phyloP scores from a whole-genome alignment of 306 rosid genomes.

The Prunus davidiana region DNA sequence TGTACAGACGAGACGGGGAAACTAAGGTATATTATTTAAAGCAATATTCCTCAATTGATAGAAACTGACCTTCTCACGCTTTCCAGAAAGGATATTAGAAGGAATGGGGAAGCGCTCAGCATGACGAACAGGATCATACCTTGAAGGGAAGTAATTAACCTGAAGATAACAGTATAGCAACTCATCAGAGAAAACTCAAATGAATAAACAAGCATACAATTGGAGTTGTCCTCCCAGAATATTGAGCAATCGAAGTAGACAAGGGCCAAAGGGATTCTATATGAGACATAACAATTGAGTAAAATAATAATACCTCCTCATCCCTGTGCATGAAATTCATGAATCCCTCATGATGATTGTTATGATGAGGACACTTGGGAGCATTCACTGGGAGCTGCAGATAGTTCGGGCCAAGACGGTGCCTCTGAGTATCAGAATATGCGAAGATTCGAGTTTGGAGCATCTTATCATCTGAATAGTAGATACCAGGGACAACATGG shows the following conservation, averaged over 20 bases:
- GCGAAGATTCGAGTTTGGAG: constrained; percentile 89
- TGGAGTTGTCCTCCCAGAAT: background rate
- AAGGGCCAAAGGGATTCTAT: background rate
- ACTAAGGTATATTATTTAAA: background rate
- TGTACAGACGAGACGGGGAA: background rate
- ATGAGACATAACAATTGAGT: background rate
- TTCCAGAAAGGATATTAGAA: constrained; percentile 40
- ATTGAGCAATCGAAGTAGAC: background rate
- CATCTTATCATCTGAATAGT: constrained; percentile 87
- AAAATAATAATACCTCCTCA: constrained; percentile 57
- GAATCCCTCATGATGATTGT: constrained; percentile 90
- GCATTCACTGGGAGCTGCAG: constrained; percentile 90
- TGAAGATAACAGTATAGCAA: constrained; percentile 26
- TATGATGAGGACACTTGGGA: constrained; percentile 89
- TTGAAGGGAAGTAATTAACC: constrained; percentile 95
- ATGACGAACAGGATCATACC: constrained; percentile 72
- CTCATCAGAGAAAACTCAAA: constrained; percentile 3
- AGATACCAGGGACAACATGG: constrained; percentile 76
- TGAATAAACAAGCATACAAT: background rate
- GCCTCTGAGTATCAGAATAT: constrained; percentile 87
- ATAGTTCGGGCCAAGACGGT: constrained; percentile 97
- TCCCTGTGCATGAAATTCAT: constrained; percentile 97
- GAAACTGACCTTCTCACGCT: constrained; percentile 74
- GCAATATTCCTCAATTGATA: background rate
- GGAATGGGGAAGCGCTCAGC: constrained; percentile 79